Conservation (phyloP, 495 filamentous ascomycete species). For the Mytilinidion resinicola region DNA sequence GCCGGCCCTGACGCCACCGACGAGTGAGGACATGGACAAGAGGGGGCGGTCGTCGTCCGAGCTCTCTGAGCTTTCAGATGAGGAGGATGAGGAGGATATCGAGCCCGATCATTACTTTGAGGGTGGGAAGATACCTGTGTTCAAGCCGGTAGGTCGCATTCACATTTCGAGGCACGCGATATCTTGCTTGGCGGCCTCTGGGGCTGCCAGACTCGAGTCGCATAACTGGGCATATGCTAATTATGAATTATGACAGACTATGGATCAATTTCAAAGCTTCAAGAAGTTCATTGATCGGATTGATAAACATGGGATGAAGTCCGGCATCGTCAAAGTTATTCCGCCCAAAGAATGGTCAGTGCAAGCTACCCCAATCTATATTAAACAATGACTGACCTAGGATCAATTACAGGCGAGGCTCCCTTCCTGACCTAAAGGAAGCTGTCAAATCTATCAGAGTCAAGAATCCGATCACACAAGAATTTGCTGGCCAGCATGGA, state of each 20-base stretch:
- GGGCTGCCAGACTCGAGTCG: not conserved
- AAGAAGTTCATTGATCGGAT: slow-evolving; percentile 81
- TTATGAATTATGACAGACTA: slow-evolving; percentile 47
- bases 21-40: slow-evolving; percentile 39
- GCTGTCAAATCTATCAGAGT: slow-evolving; percentile 84
- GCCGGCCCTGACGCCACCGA: slow-evolving; percentile 39
- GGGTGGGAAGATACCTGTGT: slow-evolving; percentile 81
- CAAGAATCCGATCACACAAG: slow-evolving; percentile 95
- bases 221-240: slow-evolving; percentile 6
- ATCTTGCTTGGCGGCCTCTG: not conserved
- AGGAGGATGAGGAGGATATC: slow-evolving; percentile 64
- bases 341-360: slow-evolving; percentile 89
- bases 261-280: slow-evolving; percentile 91
- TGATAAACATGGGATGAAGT: slow-evolving; percentile 92
- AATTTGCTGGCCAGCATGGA: slow-evolving; percentile 89
- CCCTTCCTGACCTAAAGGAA: slow-evolving; percentile 71
- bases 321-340: slow-evolving; percentile 91
- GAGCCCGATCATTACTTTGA: slow-evolving; percentile 83
- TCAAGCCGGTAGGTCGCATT: slow-evolving; percentile 68
- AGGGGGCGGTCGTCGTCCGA: slow-evolving; percentile 32
- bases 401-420: slow-evolving; percentile 51
- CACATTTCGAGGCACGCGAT: slow-evolving; percentile 3
- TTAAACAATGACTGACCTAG: not conserved
- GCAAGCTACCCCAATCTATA: slow-evolving; percentile 3
- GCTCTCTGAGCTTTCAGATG: slow-evolving; percentile 39